Evolutionary conservation across 2,329 filamentous ascomycete genomes (phyloP).

Genomic region (Clonostachys rhizophaga): DNA sequence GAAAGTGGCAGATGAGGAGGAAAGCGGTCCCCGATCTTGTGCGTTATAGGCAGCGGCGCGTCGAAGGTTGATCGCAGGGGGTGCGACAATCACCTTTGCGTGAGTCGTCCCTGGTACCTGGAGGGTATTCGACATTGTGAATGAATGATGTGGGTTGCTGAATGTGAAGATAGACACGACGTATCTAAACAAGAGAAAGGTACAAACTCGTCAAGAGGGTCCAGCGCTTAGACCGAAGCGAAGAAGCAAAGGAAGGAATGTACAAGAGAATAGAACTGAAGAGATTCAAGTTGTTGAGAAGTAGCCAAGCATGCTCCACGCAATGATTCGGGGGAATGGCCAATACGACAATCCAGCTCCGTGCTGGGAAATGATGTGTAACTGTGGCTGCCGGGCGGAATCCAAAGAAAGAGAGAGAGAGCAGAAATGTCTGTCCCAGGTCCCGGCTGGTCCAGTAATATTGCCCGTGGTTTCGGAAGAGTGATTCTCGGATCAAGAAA

Average conservation of each 20-base stretch:
- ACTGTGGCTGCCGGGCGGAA: too few relatives aligned
- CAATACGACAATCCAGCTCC: neutral
- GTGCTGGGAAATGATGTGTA: conserved; percentile 6
- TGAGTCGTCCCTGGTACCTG: conserved; percentile 13
- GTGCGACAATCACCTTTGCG: conserved; percentile 45
- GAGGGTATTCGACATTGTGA: too few relatives aligned
- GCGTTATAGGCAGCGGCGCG: conserved; percentile 52
- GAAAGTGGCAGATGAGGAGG: conserved; percentile 58
- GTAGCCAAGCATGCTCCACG: neutral
- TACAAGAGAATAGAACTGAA: neutral
- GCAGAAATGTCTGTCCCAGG: too few relatives aligned
- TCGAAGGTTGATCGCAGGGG: conserved; percentile 55
- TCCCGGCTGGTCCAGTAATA: too few relatives aligned
- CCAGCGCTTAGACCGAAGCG: neutral
- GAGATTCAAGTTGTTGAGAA: neutral
- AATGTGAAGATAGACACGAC: too few relatives aligned
- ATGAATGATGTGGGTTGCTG: too few relatives aligned
- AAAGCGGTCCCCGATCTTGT: conserved; percentile 47
- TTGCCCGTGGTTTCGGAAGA: too few relatives aligned
- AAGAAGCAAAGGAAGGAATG: neutral
- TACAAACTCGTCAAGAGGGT: neutral
- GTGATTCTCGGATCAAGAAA: too few relatives aligned
- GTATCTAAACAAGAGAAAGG: too few relatives aligned
- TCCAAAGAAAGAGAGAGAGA: conserved; percentile 12
- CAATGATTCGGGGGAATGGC: neutral